phyloP scores from a whole-genome alignment of 345 rosid species.

The Abelmoschus esculentus region DNA sequence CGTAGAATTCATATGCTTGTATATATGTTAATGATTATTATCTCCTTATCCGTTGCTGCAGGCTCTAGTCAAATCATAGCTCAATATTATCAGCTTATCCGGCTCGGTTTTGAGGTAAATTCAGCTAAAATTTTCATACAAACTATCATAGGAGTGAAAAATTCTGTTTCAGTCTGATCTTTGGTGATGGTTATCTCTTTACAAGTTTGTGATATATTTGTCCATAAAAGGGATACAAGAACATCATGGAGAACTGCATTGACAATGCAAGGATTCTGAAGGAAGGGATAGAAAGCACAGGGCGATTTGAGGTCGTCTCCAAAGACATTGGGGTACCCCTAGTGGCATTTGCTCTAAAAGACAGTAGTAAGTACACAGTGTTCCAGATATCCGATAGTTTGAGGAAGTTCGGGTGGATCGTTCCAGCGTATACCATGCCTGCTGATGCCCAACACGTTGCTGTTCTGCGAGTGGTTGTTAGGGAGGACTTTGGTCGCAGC shows the following conservation, averaged over 20 bases:
- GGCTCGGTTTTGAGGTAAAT: constrained; percentile 37
- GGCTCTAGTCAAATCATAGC: constrained; percentile 62
- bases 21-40: background rate
- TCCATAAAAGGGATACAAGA: constrained; percentile 16
- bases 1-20: background rate
- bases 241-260: constrained; percentile 45
- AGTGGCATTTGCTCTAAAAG: constrained; percentile 63
- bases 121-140: background rate
- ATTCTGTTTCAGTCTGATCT: background rate
- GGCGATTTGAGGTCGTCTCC: constrained; percentile 50
- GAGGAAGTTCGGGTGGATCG: constrained; percentile 72
- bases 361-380: constrained; percentile 46
- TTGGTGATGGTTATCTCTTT: constrained; percentile 1
- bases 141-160: no score
- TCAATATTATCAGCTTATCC: constrained; percentile 44
- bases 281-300: constrained; percentile 53
- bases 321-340: constrained; percentile 68
- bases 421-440: constrained; percentile 90
- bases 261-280: constrained; percentile 44
- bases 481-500: constrained; percentile 77
- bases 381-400: constrained; percentile 56
- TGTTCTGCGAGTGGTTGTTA: constrained; percentile 67
- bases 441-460: constrained; percentile 72
- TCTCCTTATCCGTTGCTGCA: constrained; percentile 13
- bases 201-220: constrained; percentile 15